Evolutionary conservation across 805 yeast genomes (phyloP), one percentile per base, ranked within the genome.

Genomic region (Candida xiaguanensis): DNA sequence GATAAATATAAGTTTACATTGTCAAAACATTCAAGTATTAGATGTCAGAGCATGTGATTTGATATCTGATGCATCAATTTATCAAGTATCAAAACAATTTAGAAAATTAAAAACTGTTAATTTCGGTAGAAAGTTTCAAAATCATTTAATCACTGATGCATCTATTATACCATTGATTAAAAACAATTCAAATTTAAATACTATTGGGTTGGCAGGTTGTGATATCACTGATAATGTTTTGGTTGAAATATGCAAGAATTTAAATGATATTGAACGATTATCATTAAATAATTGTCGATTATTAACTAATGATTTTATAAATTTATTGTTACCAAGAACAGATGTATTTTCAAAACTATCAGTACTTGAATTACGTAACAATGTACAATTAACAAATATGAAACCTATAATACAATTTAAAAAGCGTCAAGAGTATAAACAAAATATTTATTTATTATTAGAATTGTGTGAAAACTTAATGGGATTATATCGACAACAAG

Each of bases 191-290:
- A 56, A 63, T 15, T 68, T 82, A 33, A 67, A 71, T 32, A 88
- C 96, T 0, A 65, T 90, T 31, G 97, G 97, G 0, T 64, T 88
- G 15, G 96, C 97, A 0, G 98, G 98, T 5, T 87, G 96, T 58
- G 69, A 75, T 31, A 74, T 90, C 14, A 77, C 85, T 6, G 96
- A 90, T 62, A 70, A 78, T 31, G 71, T 85, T 4, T 65, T 90
- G 12, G 87, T 95, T 95, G 90, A 84, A 51, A 61, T 90, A 24
- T 88, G 89, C 0, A 58, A 74, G 13, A 56, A 67, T 38, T 56
- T 67, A 40, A 79, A 80, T 16, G 50, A 55, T 1, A 51, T 90
- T 3, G 78, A 77, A 49, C 67, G 96, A 38, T 63, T 89, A 15
- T 83, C 95, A 6, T 56, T 89, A 37, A 89, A 89, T 58, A 78